Evolutionary conservation across 176 grass and related monocot species (phyloP), one percentile per base, ranked within the genome.

Genomic region (Alloteropsis semialata): DNA sequence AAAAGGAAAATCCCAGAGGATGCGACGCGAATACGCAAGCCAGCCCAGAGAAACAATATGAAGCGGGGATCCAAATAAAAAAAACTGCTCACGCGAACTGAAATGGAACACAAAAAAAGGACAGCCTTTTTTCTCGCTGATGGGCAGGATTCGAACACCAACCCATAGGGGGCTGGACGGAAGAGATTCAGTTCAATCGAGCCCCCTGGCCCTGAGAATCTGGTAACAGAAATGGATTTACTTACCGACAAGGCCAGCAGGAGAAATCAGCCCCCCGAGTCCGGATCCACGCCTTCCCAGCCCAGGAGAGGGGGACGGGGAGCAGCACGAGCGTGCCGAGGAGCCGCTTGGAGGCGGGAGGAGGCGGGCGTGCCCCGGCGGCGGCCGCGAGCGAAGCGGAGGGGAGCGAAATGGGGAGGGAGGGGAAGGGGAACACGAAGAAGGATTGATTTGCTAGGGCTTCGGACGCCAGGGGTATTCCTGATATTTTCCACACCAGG

Each of bases 391-490:
- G 14, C 24, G 21, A 30, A 27, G 34, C 38, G 14, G 10, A 19
- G 54, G 27, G 54, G 17, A 14, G 14, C 55, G n/a, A 10, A n/a
- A 57, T 57, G 41, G 22, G 67, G 41, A 69, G 13, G 14, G 41
- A 22, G 41, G 27, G 27, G 57, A 29, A 15, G 16, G 27, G 36
- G 27, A 46, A 19, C 58, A 64, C 27, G 58, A 64, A 64, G 58
- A 41, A 27, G 76, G 59, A 13, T 22, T 7, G 76, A 64, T 78
- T 78, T 78, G 76, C 42, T 78, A 78, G 57, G 58, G 17, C 44
- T 80, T 44, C 16, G 45, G 63, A 67, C 5, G 13, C 21, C 13
- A 67, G 59, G 77, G 77, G 45, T 66, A 65, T 51, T 80, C 49
- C 25, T 67, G 58, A 78, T 48, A 78, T 64, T 78, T 78, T 64